A percentile compares a stretch with the other conserved stretches of the same genome.
phyloP scores from a whole-genome alignment of 108 stramenopile species.

The Cyclotella cryptica region DNA sequence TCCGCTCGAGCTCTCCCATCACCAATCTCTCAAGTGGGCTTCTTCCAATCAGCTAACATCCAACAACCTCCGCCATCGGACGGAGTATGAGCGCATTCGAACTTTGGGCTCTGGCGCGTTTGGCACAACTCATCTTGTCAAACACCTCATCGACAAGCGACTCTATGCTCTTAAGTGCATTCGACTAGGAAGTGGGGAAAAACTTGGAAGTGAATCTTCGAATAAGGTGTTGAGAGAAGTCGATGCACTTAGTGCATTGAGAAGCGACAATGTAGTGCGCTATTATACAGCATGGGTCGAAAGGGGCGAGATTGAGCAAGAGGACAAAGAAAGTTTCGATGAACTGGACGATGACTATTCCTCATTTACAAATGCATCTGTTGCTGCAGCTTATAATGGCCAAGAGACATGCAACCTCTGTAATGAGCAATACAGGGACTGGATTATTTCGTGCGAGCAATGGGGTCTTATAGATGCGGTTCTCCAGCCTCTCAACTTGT shows the following conservation, averaged over 20 bases:
- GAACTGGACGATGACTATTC: conserved; percentile 12
- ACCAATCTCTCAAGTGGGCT: conserved; percentile 18
- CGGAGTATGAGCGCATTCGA: conserved; percentile 21
- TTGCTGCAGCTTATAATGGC: not conserved
- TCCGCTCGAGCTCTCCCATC: conserved; percentile 21
- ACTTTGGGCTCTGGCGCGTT: conserved; percentile 53
- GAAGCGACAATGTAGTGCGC: conserved; percentile 53
- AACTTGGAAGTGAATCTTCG: conserved; percentile 11
- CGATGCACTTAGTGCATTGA: conserved; percentile 44
- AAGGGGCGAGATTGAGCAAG: conserved; percentile 23
- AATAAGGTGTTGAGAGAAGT: conserved; percentile 50
- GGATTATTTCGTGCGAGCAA: conserved; percentile 51
- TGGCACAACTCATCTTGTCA: conserved; percentile 50
- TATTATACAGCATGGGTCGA: conserved; percentile 44
- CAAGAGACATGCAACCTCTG: conserved; percentile 43
- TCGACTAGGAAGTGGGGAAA: conserved; percentile 7
- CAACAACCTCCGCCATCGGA: conserved; percentile 16
- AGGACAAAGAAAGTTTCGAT: conserved; percentile 20
- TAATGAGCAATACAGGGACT: conserved; percentile 43
- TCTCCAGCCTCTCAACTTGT: conserved; percentile 57
- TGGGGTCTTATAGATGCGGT: conserved; percentile 62
- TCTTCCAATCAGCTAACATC: conserved; percentile 6
- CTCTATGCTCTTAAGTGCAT: conserved; percentile 53
- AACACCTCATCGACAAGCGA: conserved; percentile 43
- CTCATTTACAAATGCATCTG: not conserved